phyloP scores from a whole-genome alignment of 2,329 filamentous ascomycete genomes.

The Diaporthe velutina region DNA sequence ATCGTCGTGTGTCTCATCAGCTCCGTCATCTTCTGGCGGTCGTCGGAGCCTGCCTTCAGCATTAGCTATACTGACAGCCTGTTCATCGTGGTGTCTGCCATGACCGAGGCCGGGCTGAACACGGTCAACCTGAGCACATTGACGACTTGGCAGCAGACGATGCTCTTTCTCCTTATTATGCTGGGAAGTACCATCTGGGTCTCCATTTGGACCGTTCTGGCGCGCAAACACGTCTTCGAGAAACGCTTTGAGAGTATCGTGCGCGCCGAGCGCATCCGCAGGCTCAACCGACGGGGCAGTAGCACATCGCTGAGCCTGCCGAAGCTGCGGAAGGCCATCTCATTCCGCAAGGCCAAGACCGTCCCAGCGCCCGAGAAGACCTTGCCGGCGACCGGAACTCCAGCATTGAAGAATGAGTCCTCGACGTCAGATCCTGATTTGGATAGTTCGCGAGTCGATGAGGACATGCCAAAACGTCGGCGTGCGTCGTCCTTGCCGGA shows the following conservation, averaged over 20 bases:
- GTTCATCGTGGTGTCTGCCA: constrained; percentile 75
- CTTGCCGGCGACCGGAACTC: constrained; percentile 21
- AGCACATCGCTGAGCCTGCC: neutral
- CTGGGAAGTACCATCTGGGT: constrained; percentile 77
- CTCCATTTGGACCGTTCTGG: constrained; percentile 72
- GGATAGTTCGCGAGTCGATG: neutral
- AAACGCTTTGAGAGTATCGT: constrained; percentile 68
- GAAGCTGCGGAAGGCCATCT: constrained; percentile 6
- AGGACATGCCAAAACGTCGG: neutral
- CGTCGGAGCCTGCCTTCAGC: constrained; percentile 62
- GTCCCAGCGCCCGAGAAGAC: neutral
- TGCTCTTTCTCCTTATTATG: constrained; percentile 75
- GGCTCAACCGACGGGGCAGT: constrained; percentile 42
- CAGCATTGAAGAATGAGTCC: neutral
- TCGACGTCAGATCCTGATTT: neutral
- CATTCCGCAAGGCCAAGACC: constrained; percentile 33
- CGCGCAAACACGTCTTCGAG: constrained; percentile 73
- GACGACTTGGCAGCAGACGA: constrained; percentile 76
- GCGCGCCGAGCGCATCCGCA: constrained; percentile 48
- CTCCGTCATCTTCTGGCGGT: constrained; percentile 72
- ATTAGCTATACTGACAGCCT: constrained; percentile 74
- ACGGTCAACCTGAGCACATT: constrained; percentile 74
- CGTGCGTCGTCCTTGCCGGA: constrained; percentile 28
- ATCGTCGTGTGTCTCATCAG: constrained; percentile 65
- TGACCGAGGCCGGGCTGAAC: constrained; percentile 77